These are phyloP conservation scores for Amanita thiersii DNA, from an alignment of 768 basidiomycete genomes.

Conservation along the genomic window DNA sequence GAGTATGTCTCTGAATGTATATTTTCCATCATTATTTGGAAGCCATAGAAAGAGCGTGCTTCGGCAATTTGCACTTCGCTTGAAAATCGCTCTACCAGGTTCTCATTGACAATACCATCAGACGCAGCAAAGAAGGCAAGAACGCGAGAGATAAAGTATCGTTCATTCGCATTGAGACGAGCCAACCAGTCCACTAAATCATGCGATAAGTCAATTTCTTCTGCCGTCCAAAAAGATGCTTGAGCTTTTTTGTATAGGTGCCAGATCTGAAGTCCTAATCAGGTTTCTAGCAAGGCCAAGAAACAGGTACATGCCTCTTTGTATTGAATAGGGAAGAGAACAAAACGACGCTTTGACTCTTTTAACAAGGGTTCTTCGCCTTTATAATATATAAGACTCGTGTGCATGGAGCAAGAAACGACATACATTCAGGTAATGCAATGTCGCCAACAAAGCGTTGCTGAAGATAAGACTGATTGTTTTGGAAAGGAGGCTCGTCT, in stretches of 20 bases:
- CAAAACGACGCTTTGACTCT: conserved; percentile 76
- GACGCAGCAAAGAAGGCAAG: conserved; percentile 97
- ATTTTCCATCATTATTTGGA: conserved; percentile 99
- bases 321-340: conserved; percentile 93
- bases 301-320: conserved; percentile 53
- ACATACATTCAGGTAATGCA: conserved; percentile 54
- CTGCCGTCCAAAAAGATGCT: conserved; percentile 93
- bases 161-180: conserved; percentile 79
- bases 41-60: conserved; percentile 95
- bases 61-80: conserved; percentile 92
- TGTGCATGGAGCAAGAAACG: too few species aligned
- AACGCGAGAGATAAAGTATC: conserved; percentile 91
- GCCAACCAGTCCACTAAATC: conserved; percentile 86
- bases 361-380: conserved; percentile 81
- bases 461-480: too few species aligned
- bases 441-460: conserved; percentile 76
- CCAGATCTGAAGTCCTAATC: conserved; percentile 75
- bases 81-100: conserved; percentile 91
- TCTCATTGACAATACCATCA: conserved; percentile 97
- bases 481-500: too few species aligned
- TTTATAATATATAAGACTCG: too few species aligned
- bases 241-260: conserved; percentile 96
- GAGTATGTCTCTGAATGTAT: conserved; percentile 98
- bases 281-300: not conserved
- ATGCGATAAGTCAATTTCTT: conserved; percentile 91